Percentiles rank a stretch among this genome's conserved stretches.
These are phyloP conservation scores for Candida xyloterini DNA, from an alignment of 805 yeast genomes.

Conservation along the genomic window DNA sequence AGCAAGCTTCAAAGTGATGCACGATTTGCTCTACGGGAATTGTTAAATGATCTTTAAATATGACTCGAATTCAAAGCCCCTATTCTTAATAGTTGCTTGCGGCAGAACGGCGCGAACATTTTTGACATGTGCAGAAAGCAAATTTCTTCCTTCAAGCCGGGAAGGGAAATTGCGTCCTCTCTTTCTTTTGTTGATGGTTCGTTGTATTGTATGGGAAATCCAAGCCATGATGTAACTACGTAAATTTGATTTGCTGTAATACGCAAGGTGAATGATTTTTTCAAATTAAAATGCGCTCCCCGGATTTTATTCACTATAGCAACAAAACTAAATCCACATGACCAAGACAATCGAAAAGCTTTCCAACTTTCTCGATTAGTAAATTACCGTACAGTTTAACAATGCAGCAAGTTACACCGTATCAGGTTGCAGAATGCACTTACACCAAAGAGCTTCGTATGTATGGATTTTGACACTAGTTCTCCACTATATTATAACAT, in stretches of 20 bases:
- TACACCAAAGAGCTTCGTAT: conserved; percentile 4
- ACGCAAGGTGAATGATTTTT: too few relatives aligned
- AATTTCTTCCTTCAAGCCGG: too few relatives aligned
- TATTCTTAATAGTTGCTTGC: too few relatives aligned
- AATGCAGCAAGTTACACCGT: conserved; percentile 1
- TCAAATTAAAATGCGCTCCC: neutral
- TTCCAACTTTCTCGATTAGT: too few relatives aligned
- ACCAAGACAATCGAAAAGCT: neutral
- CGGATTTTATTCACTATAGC: neutral
- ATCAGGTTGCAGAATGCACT: conserved; percentile 1
- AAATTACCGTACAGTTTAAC: neutral
- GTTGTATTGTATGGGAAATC: too few relatives aligned
- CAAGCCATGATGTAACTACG: too few relatives aligned
- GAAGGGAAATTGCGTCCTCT: too few relatives aligned
- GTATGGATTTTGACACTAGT: conserved; percentile 4
- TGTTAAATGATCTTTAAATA: conserved; percentile 22
- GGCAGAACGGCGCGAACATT: too few relatives aligned
- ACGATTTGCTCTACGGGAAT: conserved; percentile 27
- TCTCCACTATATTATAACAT: neutral
- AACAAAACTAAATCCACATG: neutral
- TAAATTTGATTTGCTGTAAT: too few relatives aligned
- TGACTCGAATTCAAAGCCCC: neutral
- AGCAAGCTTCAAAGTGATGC: conserved; percentile 23
- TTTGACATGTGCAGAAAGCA: too few relatives aligned
- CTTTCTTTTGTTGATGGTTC: too few relatives aligned